Evolutionary conservation across 352 stramenopile species (phyloP), one percentile per base, ranked within the genome.

Genomic region (Globisporangium orthogonon): DNA sequence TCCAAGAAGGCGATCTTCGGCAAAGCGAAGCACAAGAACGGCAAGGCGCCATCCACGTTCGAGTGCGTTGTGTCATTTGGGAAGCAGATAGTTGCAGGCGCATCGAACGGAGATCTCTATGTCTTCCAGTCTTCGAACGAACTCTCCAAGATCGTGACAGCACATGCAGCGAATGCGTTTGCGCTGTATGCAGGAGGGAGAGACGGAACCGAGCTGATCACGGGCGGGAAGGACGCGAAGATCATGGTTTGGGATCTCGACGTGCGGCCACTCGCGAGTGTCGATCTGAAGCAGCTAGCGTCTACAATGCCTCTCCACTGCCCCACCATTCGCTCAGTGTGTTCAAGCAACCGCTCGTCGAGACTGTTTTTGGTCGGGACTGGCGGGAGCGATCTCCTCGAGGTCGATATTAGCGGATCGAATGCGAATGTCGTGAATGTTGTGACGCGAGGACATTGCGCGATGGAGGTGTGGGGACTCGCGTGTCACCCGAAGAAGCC

Each of bases 181-280:
- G 76, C 85, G 7, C 54, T 94, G 3, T 82, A 71, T 46, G 58
- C 71, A n/a, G 62, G 61, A n/a, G 30, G 46, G 4, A 60, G 39
- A 6, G 54, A 73, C 55, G 62, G 52, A 49, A 60, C 71, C 1
- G 85, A 90, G 51, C 60, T 97, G 7, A 64, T 97, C 14, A 94
- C 76, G 29, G 92, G 87, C 0, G 76, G 86, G 18, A 96, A 96
- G 57, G 90, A 97, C 48, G 82, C 81, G 3, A 83, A 86, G 40
- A 73, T 97, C 45, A 83, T 87, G 52, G 53, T 96, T 18, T 97
- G 89, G 89, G 89, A 91, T 59, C 18, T 54, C 5, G 69, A 89
- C 33, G 53, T 97, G 15, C 73, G 50, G 46, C 52, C 23, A 41
- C 70, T 77, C 5, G 61, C 51, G n/a, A 70, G 51, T 10, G 63